phyloP scores from a whole-genome alignment of 495 filamentous ascomycete species.

The Astrocystis sublimbata region DNA sequence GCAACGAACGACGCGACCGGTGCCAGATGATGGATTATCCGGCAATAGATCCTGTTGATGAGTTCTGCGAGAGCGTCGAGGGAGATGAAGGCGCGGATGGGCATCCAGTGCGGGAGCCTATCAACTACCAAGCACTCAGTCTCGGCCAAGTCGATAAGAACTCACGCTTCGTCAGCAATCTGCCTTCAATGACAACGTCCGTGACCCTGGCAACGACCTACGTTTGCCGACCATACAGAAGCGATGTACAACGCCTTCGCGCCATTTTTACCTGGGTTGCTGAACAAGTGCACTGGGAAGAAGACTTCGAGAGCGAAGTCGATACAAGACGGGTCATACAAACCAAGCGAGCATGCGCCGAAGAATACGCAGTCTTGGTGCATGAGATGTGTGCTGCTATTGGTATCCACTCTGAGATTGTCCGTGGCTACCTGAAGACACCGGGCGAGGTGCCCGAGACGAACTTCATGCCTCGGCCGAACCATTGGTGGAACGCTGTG shows the following conservation, averaged over 20 bases:
- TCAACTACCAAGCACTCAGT: conserved; percentile 78
- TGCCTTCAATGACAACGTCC: conserved; percentile 88
- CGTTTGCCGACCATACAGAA: conserved; percentile 91
- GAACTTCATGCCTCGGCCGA: conserved; percentile 72
- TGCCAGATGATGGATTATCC: conserved; percentile 94
- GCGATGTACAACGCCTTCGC: conserved; percentile 87
- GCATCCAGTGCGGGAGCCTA: conserved; percentile 75
- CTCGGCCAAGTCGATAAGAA: conserved; percentile 90
- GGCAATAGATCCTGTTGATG: conserved; percentile 84
- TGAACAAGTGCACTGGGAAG: conserved; percentile 96
- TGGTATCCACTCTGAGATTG: conserved; percentile 79
- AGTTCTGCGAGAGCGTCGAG: conserved; percentile 78
- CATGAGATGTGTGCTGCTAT: conserved; percentile 92
- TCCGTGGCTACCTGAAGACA: conserved; percentile 84
- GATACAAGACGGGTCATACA: conserved; percentile 83
- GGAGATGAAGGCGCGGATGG: conserved; percentile 91
- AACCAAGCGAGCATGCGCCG: conserved; percentile 77
- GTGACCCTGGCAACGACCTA: conserved; percentile 85
- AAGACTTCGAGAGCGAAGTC: conserved; percentile 75
- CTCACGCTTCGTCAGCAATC: conserved; percentile 81
- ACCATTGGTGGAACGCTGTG: conserved; percentile 99
- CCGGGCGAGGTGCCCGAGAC: conserved; percentile 83
- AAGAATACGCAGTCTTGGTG: conserved; percentile 87
- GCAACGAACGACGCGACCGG: conserved; percentile 80
- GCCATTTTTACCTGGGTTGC: conserved; percentile 97